Base-by-base conservation (phyloP, 371 early-diverging fungal genomes). In the Syncephalastrum contaminatum region DNA sequence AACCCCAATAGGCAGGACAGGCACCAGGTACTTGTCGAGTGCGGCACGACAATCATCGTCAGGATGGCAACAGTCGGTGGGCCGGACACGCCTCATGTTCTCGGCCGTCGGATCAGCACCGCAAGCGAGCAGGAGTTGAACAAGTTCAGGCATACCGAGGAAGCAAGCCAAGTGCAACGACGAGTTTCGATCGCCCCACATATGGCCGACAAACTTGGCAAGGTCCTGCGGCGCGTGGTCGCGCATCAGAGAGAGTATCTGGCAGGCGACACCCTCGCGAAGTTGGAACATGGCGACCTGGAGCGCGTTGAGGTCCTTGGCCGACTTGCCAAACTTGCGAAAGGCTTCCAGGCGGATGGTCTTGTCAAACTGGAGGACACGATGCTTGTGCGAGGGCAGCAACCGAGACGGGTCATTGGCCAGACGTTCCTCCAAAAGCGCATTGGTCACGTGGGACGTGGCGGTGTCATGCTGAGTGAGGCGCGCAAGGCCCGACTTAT, bases 1-100 rank as follows among this genome's bases (percentile, higher is more conserved):
- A 6, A 30, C 10, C 2, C 5, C 36, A 5, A 10, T 10, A 30
- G 36, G 36, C 10, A 30, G 5, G 36, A 30, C 36, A 30, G 36
- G 36, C 36, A 30, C 36, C 36, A 30, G 10, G 2, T 30, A 30
- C 36, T 30, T 30, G 36, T 30, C 36, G 10, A 30, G 36, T 12
- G 36, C 36, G 10, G 2, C 12, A 30, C 36, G 39, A 19, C 51
- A 51, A 24, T 21, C 57, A 41, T 57, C 27, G 22, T 57, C 47
- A 53, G 84, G 85, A 56, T 86, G 85, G 30, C 86, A 82, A 59
- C 90, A 89, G 58, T 89, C 87, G 7, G 87, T 87, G 8, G 90
- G 83, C 48, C 72, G 78, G 56, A 85, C 82, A 36, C 75, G 74
- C 24, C 84, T 59, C 16, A 82, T 81, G 54, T 90, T 90, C 61